These are phyloP conservation scores for Leccinellum albellum DNA, from an alignment of 768 basidiomycete species.

Conservation along the genomic window DNA sequence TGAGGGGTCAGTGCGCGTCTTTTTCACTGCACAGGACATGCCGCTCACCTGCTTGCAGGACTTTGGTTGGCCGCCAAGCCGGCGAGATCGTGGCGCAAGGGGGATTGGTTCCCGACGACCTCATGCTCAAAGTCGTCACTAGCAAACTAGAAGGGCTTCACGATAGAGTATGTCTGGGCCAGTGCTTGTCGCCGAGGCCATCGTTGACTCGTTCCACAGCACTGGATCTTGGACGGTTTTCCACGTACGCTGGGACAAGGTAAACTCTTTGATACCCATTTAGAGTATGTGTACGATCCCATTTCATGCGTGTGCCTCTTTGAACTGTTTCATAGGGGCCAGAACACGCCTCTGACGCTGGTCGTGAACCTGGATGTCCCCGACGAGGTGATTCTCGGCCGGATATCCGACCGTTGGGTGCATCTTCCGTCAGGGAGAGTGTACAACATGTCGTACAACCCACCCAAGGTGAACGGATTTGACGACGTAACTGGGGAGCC, in stretches of 20 bases:
- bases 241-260: conserved; percentile 88
- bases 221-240: conserved; percentile 93
- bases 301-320: not conserved
- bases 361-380: conserved; percentile 88
- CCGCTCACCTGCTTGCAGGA: conserved; percentile 36
- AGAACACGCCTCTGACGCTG: conserved; percentile 65
- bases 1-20: conserved; percentile 35
- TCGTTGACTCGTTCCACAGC: conserved; percentile 38
- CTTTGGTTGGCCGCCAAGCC: conserved; percentile 68
- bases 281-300: conserved; percentile 46
- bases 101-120: conserved; percentile 70
- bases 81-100: conserved; percentile 79
- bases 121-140: conserved; percentile 75
- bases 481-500: conserved; percentile 89
- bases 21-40: not conserved
- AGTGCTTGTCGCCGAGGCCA: not conserved
- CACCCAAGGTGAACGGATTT: conserved; percentile 69
- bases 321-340: conserved; percentile 41
- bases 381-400: conserved; percentile 77
- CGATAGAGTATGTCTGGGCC: conserved; percentile 49
- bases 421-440: conserved; percentile 85
- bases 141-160: conserved; percentile 63
- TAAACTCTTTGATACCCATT: conserved; percentile 68
- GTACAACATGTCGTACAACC: conserved; percentile 88
- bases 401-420: conserved; percentile 89